These are phyloP conservation scores for Alnus rubra DNA, from an alignment of 306 rosid genomes.

Conservation along the genomic window DNA sequence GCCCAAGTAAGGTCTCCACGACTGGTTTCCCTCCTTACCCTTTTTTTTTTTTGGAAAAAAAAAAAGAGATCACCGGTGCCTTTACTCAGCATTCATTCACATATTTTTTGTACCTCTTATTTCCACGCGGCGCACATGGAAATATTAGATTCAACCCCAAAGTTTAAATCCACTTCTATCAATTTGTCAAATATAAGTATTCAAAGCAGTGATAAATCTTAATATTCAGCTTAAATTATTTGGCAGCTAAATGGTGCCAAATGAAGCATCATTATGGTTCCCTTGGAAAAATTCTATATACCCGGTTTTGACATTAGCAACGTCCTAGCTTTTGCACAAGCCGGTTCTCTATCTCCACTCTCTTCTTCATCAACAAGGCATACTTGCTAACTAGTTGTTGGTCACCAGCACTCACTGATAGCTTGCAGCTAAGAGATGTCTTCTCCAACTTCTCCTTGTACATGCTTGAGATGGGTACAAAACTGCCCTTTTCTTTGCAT, in stretches of 20 bases:
- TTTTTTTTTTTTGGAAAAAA: too few relatives aligned
- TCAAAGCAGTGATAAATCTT: too few relatives aligned
- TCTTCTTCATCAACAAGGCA: conserved; percentile 63
- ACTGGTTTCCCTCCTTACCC: too few relatives aligned
- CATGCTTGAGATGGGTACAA: conserved; percentile 63
- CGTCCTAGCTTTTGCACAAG: conserved; percentile 77
- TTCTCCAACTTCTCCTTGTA: conserved; percentile 65
- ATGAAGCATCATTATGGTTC: neutral
- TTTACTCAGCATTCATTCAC: neutral
- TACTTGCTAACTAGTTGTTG: conserved; percentile 56
- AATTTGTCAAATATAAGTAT: neutral
- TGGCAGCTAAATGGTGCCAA: neutral
- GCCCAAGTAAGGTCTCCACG: too few relatives aligned
- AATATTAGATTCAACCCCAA: neutral
- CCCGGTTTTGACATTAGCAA: conserved; percentile 26
- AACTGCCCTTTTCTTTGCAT: conserved; percentile 64
- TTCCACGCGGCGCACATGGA: neutral
- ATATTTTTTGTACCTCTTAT: neutral
- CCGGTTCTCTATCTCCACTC: conserved; percentile 77
- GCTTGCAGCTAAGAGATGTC: conserved; percentile 73
- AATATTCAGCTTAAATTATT: neutral
- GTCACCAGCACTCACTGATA: conserved; percentile 62
- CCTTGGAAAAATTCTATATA: neutral
- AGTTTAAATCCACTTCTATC: neutral
- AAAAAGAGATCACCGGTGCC: too few relatives aligned